Evolutionary conservation across 129 eudicot species (phyloP).

Genomic region (Cynara cardunculus): DNA sequence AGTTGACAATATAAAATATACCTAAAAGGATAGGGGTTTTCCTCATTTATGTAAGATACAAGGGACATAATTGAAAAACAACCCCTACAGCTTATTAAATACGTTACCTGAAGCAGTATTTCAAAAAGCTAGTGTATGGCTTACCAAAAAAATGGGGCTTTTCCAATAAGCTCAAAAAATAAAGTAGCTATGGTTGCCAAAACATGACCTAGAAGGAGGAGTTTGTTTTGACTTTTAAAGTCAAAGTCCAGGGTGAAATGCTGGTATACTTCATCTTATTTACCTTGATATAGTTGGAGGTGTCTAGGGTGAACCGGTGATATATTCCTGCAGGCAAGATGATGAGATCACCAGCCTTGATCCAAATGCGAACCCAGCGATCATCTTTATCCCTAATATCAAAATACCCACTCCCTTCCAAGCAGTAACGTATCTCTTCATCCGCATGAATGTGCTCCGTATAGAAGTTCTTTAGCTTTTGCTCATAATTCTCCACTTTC

Average conservation of each 20-base stretch:
- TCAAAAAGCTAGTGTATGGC: not conserved
- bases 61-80: not conserved
- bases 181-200: not conserved
- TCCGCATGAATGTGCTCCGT: slow-evolving; percentile 88
- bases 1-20: not conserved
- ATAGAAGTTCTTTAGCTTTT: slow-evolving; percentile 81
- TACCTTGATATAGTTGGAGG: slow-evolving; percentile 80
- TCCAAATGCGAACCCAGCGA: slow-evolving; percentile 86
- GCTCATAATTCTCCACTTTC: slow-evolving; percentile 89
- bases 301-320: slow-evolving; percentile 93
- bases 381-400: slow-evolving; percentile 86
- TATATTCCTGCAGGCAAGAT: slow-evolving; percentile 89
- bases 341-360: slow-evolving; percentile 79
- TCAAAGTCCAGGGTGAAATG: not conserved
- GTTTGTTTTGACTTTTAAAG: not conserved
- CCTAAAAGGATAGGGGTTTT: not conserved
- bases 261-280: not conserved
- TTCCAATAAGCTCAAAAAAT: not conserved
- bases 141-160: not conserved
- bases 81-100: not conserved
- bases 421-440: slow-evolving; percentile 91
- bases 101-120: not conserved
- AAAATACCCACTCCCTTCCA: slow-evolving; percentile 93
- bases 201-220: not conserved
- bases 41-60: not conserved